Evolutionary conservation across 208 protist genomes (phyloP).

Genomic region (Leishmania lainsoni): DNA sequence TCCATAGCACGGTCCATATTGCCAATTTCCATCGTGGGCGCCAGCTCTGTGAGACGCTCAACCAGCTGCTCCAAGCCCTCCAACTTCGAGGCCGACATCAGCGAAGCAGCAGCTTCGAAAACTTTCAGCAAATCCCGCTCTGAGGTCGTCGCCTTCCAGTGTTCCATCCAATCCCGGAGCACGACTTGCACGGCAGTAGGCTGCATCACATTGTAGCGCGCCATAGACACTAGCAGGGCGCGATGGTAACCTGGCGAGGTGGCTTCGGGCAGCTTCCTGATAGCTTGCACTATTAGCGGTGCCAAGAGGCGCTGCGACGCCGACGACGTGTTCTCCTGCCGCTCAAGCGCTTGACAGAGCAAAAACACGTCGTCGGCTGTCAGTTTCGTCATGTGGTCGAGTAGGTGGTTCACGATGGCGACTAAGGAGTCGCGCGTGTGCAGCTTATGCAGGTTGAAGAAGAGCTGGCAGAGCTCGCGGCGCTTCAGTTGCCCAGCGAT

Average conservation of each 20-base stretch:
- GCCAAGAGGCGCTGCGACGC: slow-evolving; percentile 53
- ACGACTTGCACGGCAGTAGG: slow-evolving; percentile 37
- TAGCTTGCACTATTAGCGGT: slow-evolving; percentile 44
- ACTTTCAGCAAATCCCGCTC: slow-evolving; percentile 63
- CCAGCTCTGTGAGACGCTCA: slow-evolving; percentile 37
- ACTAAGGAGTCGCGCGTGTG: slow-evolving; percentile 77
- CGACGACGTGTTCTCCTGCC: slow-evolving; percentile 67
- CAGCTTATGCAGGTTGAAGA: slow-evolving; percentile 78
- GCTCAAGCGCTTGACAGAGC: slow-evolving; percentile 60
- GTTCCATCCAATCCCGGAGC: slow-evolving; percentile 32
- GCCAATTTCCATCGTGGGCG: slow-evolving; percentile 50
- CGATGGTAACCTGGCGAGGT: slow-evolving; percentile 55
- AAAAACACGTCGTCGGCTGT: slow-evolving; percentile 51
- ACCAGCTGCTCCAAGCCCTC: slow-evolving; percentile 22
- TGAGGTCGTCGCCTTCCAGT: slow-evolving; percentile 24
- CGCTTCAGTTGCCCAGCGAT: slow-evolving; percentile 48
- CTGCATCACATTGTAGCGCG: slow-evolving; percentile 57
- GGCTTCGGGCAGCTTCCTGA: slow-evolving; percentile 36
- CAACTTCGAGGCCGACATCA: slow-evolving; percentile 25
- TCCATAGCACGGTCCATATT: slow-evolving; percentile 63
- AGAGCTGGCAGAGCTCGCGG: slow-evolving; percentile 61
- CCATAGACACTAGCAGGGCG: slow-evolving; percentile 57
- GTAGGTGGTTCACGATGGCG: slow-evolving; percentile 72
- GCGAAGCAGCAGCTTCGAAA: slow-evolving; percentile 45
- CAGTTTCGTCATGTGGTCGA: slow-evolving; percentile 42